These are phyloP conservation scores for Candida anglica DNA, from an alignment of 805 yeast genomes.

Conservation along the genomic window DNA sequence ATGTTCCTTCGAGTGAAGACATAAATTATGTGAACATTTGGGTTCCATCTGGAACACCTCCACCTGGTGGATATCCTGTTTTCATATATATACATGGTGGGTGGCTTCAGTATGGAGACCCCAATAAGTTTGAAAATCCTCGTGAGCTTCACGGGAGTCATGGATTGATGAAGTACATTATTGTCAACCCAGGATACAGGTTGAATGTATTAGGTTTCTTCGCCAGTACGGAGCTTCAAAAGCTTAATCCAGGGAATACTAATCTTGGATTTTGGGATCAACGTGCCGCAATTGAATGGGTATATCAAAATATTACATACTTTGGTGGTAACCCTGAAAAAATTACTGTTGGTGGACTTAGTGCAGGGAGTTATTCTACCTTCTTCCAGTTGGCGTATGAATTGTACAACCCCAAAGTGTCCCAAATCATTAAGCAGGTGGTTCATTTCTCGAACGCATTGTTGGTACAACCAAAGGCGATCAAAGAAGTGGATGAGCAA, in stretches of 20 bases:
- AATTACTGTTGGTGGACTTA: slow-evolving; percentile 43
- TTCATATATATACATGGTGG: slow-evolving; percentile 41
- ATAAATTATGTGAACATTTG: slow-evolving; percentile 33
- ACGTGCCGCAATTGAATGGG: slow-evolving; percentile 44
- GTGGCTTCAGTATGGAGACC: slow-evolving; percentile 33
- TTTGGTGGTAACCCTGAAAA: slow-evolving; percentile 45
- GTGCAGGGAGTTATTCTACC: slow-evolving; percentile 39
- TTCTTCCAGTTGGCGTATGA: slow-evolving; percentile 41
- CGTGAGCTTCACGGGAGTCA: slow-evolving; percentile 20
- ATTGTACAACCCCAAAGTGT: slow-evolving; percentile 33
- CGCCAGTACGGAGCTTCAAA: slow-evolving; percentile 12
- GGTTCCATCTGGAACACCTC: slow-evolving; percentile 29
- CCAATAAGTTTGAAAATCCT: slow-evolving; percentile 17
- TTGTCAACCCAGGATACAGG: slow-evolving; percentile 35
- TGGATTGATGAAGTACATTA: slow-evolving; percentile 25
- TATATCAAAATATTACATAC: slow-evolving; percentile 31
- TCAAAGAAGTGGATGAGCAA: slow-evolving; percentile 29
- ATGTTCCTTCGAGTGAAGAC: slow-evolving; percentile 23
- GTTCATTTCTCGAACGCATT: slow-evolving; percentile 34
- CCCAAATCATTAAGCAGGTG: slow-evolving; percentile 35
- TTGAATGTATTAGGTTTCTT: slow-evolving; percentile 32
- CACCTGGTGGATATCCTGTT: slow-evolving; percentile 41
- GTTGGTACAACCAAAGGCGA: slow-evolving; percentile 34
- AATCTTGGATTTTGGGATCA: slow-evolving; percentile 49
- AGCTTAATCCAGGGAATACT: slow-evolving; percentile 13